Conservation (phyloP, 225 moss, liverwort and hornwort genomes). For the Asterella californica region DNA sequence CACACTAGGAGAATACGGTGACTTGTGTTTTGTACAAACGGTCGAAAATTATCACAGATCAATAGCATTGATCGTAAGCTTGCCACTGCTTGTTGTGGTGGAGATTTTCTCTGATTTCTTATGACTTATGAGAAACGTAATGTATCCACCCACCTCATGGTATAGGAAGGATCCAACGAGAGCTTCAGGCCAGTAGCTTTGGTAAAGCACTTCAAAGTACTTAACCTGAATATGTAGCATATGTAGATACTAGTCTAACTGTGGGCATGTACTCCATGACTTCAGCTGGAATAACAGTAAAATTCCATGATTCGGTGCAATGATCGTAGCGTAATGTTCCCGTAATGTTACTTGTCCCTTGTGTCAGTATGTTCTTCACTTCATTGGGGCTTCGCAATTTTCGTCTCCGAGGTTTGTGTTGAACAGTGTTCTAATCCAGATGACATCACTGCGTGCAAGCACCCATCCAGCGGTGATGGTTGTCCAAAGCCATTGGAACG, state of each 20-base stretch:
- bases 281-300: slow-evolving; percentile 12
- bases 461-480: too few species aligned
- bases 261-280: slow-evolving; percentile 14
- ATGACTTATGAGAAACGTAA: slow-evolving; percentile 1
- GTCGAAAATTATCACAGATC: slow-evolving; percentile 5
- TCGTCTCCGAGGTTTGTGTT: not conserved
- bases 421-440: too few species aligned
- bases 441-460: too few species aligned
- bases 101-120: not conserved
- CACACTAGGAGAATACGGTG: not conserved
- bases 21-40: slow-evolving; percentile 14
- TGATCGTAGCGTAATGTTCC: not conserved
- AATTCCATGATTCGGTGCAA: not conserved
- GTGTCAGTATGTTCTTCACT: not conserved
- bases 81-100: slow-evolving; percentile 18
- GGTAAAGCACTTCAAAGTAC: slow-evolving; percentile 4
- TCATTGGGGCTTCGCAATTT: not conserved
- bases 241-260: slow-evolving; percentile 16
- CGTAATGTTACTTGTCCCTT: too few species aligned
- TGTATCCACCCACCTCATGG: slow-evolving; percentile 5
- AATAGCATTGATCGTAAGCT: slow-evolving; percentile 10
- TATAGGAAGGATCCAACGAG: not conserved
- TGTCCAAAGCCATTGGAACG: too few species aligned
- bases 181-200: slow-evolving; percentile 14
- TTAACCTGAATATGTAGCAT: slow-evolving; percentile 17